phyloP scores from a whole-genome alignment of 2,329 filamentous ascomycete genomes.

The Claviceps citrina region DNA sequence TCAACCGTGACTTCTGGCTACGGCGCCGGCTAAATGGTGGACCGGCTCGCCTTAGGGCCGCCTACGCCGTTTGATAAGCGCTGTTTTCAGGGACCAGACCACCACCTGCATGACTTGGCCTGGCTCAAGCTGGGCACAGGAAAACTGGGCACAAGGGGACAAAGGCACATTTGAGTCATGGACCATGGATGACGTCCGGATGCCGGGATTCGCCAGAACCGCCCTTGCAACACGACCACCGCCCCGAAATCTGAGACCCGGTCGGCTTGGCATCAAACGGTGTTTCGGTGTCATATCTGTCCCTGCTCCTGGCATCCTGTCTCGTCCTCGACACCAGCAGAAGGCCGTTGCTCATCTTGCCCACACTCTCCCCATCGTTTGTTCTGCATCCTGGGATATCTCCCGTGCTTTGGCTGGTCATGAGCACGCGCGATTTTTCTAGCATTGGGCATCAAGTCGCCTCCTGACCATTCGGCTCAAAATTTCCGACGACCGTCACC shows the following conservation, averaged over 20 bases:
- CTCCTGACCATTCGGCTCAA: constrained; percentile 11
- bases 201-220: constrained; percentile 1
- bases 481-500: background rate
- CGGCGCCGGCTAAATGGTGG: background rate
- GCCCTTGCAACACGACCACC: background rate
- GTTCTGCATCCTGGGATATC: background rate
- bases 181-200: constrained; percentile 3
- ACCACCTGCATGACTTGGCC: background rate
- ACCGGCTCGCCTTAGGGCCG: background rate
- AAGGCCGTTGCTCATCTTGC: background rate
- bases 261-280: background rate
- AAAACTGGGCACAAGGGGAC: background rate
- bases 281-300: background rate
- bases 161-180: background rate
- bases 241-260: constrained; percentile 1
- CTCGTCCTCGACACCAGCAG: background rate
- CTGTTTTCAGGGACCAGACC: background rate
- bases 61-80: background rate
- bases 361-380: background rate
- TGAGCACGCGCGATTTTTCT: constrained; percentile 3
- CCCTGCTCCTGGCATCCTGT: background rate
- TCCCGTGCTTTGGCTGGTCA: constrained; percentile 1
- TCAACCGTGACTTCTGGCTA: too few relatives aligned
- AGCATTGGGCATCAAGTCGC: constrained; percentile 16
- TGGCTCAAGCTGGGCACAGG: constrained; percentile 1